Evolutionary conservation across 2,329 filamentous ascomycete species (phyloP).

Genomic region (Ophiostoma montium): DNA sequence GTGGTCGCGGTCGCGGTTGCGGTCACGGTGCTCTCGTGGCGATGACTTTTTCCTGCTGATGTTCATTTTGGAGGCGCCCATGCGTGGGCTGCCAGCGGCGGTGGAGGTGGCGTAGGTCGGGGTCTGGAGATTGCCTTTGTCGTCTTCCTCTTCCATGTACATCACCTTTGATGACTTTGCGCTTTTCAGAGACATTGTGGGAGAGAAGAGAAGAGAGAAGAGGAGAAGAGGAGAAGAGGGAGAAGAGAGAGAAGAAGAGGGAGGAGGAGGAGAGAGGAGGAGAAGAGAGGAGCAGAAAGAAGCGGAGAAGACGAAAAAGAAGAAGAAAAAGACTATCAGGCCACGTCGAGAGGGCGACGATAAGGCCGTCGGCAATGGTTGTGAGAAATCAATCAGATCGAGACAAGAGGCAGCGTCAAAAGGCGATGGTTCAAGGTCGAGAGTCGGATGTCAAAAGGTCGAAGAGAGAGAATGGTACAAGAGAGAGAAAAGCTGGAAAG

Average conservation of each 20-base stretch:
- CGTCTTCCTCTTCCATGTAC: conserved; percentile 38
- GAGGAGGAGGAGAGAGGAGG: background rate
- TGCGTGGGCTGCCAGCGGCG: conserved; percentile 28
- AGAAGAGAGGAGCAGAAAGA: conserved; percentile 1
- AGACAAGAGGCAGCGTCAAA: no score
- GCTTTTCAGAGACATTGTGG: conserved; percentile 28
- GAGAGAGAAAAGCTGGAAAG: background rate
- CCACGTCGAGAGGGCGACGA: no score
- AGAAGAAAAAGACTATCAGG: background rate
- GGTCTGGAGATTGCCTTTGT: conserved; percentile 28
- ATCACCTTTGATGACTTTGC: conserved; percentile 21
- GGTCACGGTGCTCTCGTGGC: background rate
- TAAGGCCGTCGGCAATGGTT: no score
- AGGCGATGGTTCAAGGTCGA: no score
- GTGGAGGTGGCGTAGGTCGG: conserved; percentile 33
- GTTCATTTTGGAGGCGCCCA: conserved; percentile 30
- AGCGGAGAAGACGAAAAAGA: background rate
- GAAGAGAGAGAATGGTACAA: no score
- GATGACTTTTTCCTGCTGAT: conserved; percentile 31
- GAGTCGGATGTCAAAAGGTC: no score
- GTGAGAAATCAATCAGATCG: no score
- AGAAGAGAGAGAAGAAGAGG: background rate
- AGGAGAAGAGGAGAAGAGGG: background rate
- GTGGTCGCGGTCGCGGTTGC: conserved; percentile 20
- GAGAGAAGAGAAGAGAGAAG: background rate